Base-by-base conservation (phyloP, 2,329 filamentous ascomycete species). In the Exophiala lecanii-corni region DNA sequence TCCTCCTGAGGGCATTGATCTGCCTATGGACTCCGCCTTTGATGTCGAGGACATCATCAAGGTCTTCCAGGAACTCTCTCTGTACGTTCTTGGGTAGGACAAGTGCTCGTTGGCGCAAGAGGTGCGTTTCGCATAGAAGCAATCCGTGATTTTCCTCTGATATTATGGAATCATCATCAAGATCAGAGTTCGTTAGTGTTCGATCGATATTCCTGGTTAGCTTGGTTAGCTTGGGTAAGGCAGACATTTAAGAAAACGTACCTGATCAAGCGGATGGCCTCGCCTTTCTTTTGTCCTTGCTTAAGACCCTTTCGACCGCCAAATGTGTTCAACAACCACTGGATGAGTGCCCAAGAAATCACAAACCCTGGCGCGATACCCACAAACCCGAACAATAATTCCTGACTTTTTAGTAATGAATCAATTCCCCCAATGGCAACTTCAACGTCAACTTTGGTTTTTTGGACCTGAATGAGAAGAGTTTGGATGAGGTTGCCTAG, bases 361-460 rank as follows among this genome's bases (percentile, higher is more conserved):
- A 98, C 70, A n/a, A 97, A 76, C 9, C 92, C 91, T 0, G 92
- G 92, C 0, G 92, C 97, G 18, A 98, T 72, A 4, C 89, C 89
- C 26, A 98, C 83, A 59, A 98, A 95, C 66, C 75, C 92, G 67
- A 98, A 98, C 17, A 98, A 86, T 36, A 98, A 76, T 62, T 98
- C 91, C 61, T 98, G 92, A 59, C 89, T 96, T 69, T 92, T 95
- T 45, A 98, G 75, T 21, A 98, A 76, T 23, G 88, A 81, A 70
- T 98, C 91, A 53, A 98, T 98, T 13, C 92, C 92, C 47, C 86
- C 88, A 69, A 98, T 89, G 10, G 92, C 92, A 49, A 97, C 82
- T 64, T 98, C 92, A 9, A 98, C 81, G 59, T 98, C 92, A 6
- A 98, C 92, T 70, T 98, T 98, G 16, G 92, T 97, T 74, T 98